phyloP scores from a whole-genome alignment of 73 alveolate species.

The Tetrahymena thermophila region DNA sequence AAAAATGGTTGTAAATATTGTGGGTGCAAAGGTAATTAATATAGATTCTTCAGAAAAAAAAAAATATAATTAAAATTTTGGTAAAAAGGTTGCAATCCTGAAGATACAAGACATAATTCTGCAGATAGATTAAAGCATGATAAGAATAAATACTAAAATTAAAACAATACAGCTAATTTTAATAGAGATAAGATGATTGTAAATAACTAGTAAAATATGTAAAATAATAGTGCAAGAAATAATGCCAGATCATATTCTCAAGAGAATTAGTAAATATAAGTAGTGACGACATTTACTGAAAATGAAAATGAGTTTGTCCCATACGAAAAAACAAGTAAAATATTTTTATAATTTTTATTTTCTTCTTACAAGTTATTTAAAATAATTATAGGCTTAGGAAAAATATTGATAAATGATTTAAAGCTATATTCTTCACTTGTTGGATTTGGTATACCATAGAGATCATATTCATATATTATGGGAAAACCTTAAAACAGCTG shows the following conservation, averaged over 20 bases:
- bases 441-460: neutral
- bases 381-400: neutral
- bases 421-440: neutral
- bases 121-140: neutral
- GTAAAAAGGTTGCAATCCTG: neutral
- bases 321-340: neutral
- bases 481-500: neutral
- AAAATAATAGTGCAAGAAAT: neutral
- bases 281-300: neutral
- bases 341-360: neutral
- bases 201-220: neutral
- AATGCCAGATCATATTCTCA: neutral
- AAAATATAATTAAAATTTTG: neutral
- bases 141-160: neutral
- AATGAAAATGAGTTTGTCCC: neutral
- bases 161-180: neutral
- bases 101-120: neutral
- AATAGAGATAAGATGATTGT: neutral
- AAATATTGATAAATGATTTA: neutral
- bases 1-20: constrained; percentile 72
- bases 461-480: neutral
- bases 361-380: neutral
- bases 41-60: neutral
- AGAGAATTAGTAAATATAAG: neutral
- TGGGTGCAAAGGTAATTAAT: constrained; percentile 59